Evolutionary conservation across 345 rosid genomes (phyloP), one percentile per base, ranked within the genome.

Genomic region (Salix caprea): DNA sequence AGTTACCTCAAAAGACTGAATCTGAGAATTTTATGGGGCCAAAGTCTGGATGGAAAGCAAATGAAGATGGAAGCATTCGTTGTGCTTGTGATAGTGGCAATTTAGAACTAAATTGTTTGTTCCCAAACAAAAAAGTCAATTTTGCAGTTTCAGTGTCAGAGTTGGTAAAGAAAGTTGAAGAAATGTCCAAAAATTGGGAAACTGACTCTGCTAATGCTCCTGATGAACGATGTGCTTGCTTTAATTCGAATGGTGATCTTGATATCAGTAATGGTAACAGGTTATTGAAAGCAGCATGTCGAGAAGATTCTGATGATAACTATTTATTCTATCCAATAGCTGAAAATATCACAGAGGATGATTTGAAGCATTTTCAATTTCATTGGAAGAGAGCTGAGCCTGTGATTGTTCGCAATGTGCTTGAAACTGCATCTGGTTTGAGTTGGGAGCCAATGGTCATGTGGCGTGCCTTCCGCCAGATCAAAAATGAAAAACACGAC

Each of bases 381-480:
- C 97, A 94, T 42, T 94, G 96, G 98, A 73, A 72, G 69, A 91
- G 81, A 76, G 98, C 91, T 23, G 91, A 92, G 85, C 98, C 94
- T 73, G 88, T 91, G 40, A 64, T 92, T 50, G 91, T 90, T 67
- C 83, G 86, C 61, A 75, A 87, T 84, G 92, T 85, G 50, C 89
- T 90, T 78, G 89, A 87, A 69, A 83, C 77, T 78, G 77, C 88
- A 21, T 74, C 85, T 78, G 92, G 97, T 32, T 80, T 94, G 75
- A 94, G 96, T 76, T 94, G 94, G 98, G 93, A 90, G 61, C 98
- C 97, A 42, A 75, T 84, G 88, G 96, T 94, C 69, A 90, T 91
- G 94, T 87, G 87, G 88, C 92, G 96, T 66, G 96, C 90, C 62
- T 86, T 87, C 74, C 88, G 93, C 48, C 90, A 86, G 73, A 82